Conservation (phyloP, 169 alveolate genomes). For the Plasmodium coatneyi region DNA sequence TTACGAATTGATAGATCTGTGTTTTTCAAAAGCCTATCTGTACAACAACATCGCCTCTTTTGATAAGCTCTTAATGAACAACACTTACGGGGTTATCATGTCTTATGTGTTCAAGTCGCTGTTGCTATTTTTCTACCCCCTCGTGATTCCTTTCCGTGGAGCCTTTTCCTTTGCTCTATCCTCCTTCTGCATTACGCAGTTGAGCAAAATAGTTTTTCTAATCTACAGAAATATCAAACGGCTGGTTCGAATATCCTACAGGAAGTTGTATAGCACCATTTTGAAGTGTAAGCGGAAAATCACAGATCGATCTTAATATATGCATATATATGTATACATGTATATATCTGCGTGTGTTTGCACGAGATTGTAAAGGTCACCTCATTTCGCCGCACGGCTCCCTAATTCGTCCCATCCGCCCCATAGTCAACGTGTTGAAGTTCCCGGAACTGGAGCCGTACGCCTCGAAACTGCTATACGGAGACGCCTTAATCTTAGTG, state of each 20-base stretch:
- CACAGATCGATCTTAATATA: background rate
- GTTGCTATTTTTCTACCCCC: conserved; percentile 52
- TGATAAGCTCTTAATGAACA: conserved; percentile 46
- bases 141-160: conserved; percentile 66
- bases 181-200: conserved; percentile 47
- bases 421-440: conserved; percentile 17
- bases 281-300: conserved; percentile 27
- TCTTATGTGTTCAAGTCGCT: conserved; percentile 62
- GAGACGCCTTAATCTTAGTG: conserved; percentile 67
- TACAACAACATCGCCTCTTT: conserved; percentile 50
- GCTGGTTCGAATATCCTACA: conserved; percentile 33
- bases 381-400: background rate
- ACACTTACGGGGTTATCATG: conserved; percentile 52
- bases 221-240: conserved; percentile 29
- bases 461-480: conserved; percentile 52
- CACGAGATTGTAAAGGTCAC: background rate
- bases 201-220: conserved; percentile 38
- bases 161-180: conserved; percentile 67
- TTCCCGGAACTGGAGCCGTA: conserved; percentile 22
- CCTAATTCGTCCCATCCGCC: background rate
- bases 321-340: background rate
- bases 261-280: conserved; percentile 10
- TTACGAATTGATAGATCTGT: conserved; percentile 42
- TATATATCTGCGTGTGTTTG: background rate
- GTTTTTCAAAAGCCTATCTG: conserved; percentile 54